Evolutionary conservation across 352 stramenopile genomes (phyloP).

Genomic region (Globisporangium middletonii): DNA sequence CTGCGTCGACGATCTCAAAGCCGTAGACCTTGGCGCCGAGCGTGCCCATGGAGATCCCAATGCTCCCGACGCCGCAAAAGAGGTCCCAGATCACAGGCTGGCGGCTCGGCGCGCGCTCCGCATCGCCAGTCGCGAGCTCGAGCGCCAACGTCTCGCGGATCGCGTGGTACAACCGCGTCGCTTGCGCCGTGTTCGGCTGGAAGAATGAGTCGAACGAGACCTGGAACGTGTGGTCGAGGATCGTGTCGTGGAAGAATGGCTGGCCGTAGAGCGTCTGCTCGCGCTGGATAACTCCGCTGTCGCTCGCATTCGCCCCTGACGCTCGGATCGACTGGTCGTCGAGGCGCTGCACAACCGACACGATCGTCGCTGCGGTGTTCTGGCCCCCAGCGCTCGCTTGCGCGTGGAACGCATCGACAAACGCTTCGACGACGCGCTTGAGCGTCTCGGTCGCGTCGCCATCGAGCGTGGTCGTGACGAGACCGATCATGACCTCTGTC

Average conservation of each 20-base stretch:
- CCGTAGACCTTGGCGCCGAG: constrained; percentile 44
- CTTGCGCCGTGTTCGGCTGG: constrained; percentile 64
- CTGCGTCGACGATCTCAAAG: constrained; percentile 60
- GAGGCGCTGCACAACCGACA: constrained; percentile 58
- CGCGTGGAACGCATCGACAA: constrained; percentile 16
- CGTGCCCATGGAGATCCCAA: constrained; percentile 65
- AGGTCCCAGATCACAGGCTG: constrained; percentile 72
- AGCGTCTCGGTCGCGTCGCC: constrained; percentile 27
- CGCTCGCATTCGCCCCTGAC: neutral
- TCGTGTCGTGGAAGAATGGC: constrained; percentile 45
- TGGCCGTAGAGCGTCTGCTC: constrained; percentile 41
- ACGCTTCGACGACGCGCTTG: constrained; percentile 21
- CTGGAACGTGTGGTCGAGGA: constrained; percentile 53
- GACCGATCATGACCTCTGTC: constrained; percentile 56
- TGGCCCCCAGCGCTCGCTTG: neutral
- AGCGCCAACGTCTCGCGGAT: constrained; percentile 32
- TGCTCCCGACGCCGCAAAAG: constrained; percentile 76
- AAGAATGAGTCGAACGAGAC: constrained; percentile 78
- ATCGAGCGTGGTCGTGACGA: constrained; percentile 50
- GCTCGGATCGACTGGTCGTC: constrained; percentile 35
- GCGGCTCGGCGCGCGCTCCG: neutral
- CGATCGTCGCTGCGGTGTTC: constrained; percentile 17
- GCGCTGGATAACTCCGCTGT: neutral
- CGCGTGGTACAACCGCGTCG: constrained; percentile 46
- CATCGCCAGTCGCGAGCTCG: neutral